These are phyloP conservation scores for Aspergillus pseudotamarii DNA, from an alignment of 2,329 filamentous ascomycete species.

Conservation along the genomic window DNA sequence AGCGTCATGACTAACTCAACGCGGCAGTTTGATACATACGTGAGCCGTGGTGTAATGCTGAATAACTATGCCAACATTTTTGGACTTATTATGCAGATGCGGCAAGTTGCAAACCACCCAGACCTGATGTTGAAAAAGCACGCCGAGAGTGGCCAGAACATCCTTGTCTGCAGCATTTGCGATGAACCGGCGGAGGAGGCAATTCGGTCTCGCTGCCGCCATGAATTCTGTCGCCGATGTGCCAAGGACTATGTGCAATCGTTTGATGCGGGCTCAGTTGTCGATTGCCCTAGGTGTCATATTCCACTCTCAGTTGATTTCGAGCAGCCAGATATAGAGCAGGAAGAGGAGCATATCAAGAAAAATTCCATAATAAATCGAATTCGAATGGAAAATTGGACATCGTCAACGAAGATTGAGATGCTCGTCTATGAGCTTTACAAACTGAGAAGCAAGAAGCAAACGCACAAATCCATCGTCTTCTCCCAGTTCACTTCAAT, in stretches of 20 bases:
- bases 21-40: conserved; percentile 92
- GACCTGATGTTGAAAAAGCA: conserved; percentile 92
- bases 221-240: conserved; percentile 86
- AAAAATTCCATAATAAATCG: conserved; percentile 98
- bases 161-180: conserved; percentile 90
- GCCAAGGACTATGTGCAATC: conserved; percentile 79
- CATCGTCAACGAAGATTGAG: conserved; percentile 96
- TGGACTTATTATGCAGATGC: conserved; percentile 98
- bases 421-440: conserved; percentile 93
- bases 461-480: conserved; percentile 94
- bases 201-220: conserved; percentile 86
- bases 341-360: conserved; percentile 83
- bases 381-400: conserved; percentile 99
- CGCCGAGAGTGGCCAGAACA: conserved; percentile 81
- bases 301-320: conserved; percentile 88
- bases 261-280: conserved; percentile 63
- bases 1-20: conserved; percentile 93
- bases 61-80: conserved; percentile 99
- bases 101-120: conserved; percentile 94
- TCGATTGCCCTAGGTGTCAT: conserved; percentile 83
- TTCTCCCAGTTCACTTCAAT: conserved; percentile 98
- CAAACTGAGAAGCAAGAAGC: conserved; percentile 86
- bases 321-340: conserved; percentile 92
- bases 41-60: conserved; percentile 62
- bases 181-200: conserved; percentile 96